phyloP scores from a whole-genome alignment of 352 stramenopile species.

The Phytophthora boehmeriae region DNA sequence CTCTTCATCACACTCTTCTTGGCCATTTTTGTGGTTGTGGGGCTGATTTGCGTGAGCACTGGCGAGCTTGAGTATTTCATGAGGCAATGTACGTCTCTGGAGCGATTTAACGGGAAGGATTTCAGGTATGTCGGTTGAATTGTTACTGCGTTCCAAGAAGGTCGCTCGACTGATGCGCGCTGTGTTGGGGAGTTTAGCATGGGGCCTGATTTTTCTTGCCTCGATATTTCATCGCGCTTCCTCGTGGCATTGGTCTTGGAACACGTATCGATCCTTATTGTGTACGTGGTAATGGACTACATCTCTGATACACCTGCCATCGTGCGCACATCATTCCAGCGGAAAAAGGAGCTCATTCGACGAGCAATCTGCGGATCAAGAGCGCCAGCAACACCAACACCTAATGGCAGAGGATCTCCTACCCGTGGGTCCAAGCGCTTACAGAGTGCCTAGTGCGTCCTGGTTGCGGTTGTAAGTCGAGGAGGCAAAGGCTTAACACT shows the following conservation, averaged over 20 bases:
- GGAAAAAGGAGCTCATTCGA: slow-evolving; percentile 86
- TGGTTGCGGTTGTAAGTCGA: neutral
- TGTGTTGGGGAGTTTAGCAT: slow-evolving; percentile 45
- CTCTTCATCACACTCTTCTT: slow-evolving; percentile 85
- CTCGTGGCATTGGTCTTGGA: slow-evolving; percentile 80
- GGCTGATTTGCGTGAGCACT: slow-evolving; percentile 84
- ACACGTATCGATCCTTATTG: slow-evolving; percentile 70
- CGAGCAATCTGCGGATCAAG: slow-evolving; percentile 80
- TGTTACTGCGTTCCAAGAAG: neutral
- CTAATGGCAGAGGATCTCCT: slow-evolving; percentile 8
- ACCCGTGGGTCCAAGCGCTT: slow-evolving; percentile 32
- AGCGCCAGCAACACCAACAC: slow-evolving; percentile 16
- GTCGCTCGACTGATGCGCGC: slow-evolving; percentile 12
- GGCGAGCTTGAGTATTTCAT: slow-evolving; percentile 87
- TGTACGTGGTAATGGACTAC: slow-evolving; percentile 84
- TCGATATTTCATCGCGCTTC: slow-evolving; percentile 79
- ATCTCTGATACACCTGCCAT: slow-evolving; percentile 79
- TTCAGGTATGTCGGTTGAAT: slow-evolving; percentile 61
- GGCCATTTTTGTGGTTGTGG: slow-evolving; percentile 83
- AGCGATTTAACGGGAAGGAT: slow-evolving; percentile 81
- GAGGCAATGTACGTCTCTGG: slow-evolving; percentile 65
- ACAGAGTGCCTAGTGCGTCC: slow-evolving; percentile 20
- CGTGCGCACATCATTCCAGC: slow-evolving; percentile 80
- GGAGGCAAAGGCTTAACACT: slow-evolving; percentile 5
- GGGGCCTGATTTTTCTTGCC: slow-evolving; percentile 82